Conservation (phyloP, 2,329 filamentous ascomycete species). For the Sporothrix schenckii region DNA sequence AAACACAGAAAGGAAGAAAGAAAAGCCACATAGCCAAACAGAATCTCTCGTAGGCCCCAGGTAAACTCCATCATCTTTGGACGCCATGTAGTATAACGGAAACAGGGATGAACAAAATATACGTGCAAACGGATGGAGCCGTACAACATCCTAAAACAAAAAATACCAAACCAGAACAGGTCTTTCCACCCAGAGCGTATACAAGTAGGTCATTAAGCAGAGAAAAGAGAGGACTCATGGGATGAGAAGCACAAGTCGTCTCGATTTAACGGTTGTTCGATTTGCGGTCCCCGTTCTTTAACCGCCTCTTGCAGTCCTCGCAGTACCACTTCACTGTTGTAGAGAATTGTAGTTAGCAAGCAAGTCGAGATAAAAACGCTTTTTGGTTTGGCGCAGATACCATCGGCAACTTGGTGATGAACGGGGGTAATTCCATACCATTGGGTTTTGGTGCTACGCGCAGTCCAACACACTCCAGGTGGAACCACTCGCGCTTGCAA, state of each 20-base stretch:
- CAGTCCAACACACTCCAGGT: slow-evolving; percentile 78
- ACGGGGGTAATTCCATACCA: slow-evolving; percentile 55
- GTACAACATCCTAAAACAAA: not conserved
- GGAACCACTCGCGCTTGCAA: slow-evolving; percentile 80
- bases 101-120: not conserved
- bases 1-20: not conserved
- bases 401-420: not conserved
- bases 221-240: not conserved
- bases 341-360: slow-evolving; percentile 10
- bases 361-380: not conserved
- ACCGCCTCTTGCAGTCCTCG: slow-evolving; percentile 72
- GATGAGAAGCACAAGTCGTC: not conserved
- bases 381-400: not conserved
- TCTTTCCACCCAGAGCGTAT: not conserved
- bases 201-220: slow-evolving; percentile 19
- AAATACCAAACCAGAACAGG: not conserved
- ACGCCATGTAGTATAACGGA: slow-evolving; percentile 10
- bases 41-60: not conserved
- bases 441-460: slow-evolving; percentile 77
- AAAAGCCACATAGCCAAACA: slow-evolving; percentile 10
- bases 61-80: not conserved
- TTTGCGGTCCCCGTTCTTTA: slow-evolving; percentile 61
- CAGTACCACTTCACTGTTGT: slow-evolving; percentile 76
- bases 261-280: slow-evolving; percentile 49
- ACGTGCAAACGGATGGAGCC: not conserved